Conservation (phyloP, 257 asterid species). For the Primulina eburnea region DNA sequence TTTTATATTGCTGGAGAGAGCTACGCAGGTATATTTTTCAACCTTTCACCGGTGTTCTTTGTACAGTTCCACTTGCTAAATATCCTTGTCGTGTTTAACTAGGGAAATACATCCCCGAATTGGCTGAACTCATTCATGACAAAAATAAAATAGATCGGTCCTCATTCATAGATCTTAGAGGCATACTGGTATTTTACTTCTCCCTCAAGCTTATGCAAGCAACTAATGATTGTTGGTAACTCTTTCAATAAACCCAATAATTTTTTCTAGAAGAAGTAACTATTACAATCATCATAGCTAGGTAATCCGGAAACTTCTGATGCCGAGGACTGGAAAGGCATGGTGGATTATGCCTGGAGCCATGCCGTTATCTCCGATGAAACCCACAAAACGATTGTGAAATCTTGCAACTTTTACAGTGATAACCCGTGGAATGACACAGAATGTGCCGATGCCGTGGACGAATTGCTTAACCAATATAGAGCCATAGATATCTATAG, state of each 20-base stretch:
- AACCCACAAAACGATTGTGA: conserved; percentile 55
- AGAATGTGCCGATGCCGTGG: conserved; percentile 47
- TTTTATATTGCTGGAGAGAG: conserved; percentile 92
- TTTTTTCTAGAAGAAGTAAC: neutral
- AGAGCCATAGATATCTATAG: conserved; percentile 80
- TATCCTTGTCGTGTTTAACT: conserved; percentile 8
- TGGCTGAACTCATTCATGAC: conserved; percentile 73
- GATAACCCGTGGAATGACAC: conserved; percentile 53
- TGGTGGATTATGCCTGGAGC: conserved; percentile 96
- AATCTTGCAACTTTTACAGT: conserved; percentile 67
- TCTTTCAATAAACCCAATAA: neutral
- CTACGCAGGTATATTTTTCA: conserved; percentile 59
- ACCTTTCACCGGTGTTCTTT: conserved; percentile 1
- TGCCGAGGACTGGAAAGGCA: conserved; percentile 88
- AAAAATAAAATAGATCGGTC: conserved; percentile 55
- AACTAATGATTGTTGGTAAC: neutral
- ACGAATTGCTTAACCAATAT: conserved; percentile 67
- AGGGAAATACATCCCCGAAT: conserved; percentile 87
- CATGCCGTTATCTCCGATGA: conserved; percentile 94
- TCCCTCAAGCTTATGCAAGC: neutral
- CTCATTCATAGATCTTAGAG: conserved; percentile 64
- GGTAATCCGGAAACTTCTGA: conserved; percentile 86
- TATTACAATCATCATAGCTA: conserved; percentile 38
- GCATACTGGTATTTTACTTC: conserved; percentile 64
- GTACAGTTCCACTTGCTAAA: neutral